Base-by-base conservation (phyloP, 768 basidiomycete species). In the Kwoniella shandongensis region DNA sequence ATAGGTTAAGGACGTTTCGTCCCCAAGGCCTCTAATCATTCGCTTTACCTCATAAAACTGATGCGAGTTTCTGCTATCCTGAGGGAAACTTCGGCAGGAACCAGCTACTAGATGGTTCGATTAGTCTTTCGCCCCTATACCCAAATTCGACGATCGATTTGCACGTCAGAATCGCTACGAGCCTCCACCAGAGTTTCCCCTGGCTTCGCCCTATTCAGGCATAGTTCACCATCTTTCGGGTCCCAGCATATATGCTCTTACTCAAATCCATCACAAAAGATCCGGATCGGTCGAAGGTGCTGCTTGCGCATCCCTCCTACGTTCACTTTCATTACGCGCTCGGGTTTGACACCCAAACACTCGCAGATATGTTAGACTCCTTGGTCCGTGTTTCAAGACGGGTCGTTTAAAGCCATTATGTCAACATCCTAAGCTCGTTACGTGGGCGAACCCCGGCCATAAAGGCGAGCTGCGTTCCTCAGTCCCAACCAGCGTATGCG, bases 41-140 rank as follows among this genome's bases (percentile, higher is more conserved):
- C 85, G 85, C 69, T 74, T 74, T 73, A 78, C 80, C 80, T 79
- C 81, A 81, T 80, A 81, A 79, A 79, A 68, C 79, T 78, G 80
- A 81, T 79, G 78, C 74, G 81, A 82, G 81, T 80, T 80, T 81
- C 81, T 82, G 82, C 82, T 83, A 82, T 83, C 82, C 82, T 83
- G 81, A 83, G 86, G 85, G 86, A 88, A 87, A 86, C 85, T 88
- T 86, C 84, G 85, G 85, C 84, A 85, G 86, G 86, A 88, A 88
- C 86, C 86, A 88, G 86, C 86, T 86, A 88, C 86, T 88, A 87
- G 82, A 88, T 86, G 86, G 86, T 88, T 68, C 86, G 86, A 89
- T 88, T 88, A 86, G 87, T 88, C 88, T 88, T 89, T 88, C 85
- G 85, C 87, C 88, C 87, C 87, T 88, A 88, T 88, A 88, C 87